Base-by-base conservation (phyloP, 78 protist genomes). In the Kipferlia bialata region DNA sequence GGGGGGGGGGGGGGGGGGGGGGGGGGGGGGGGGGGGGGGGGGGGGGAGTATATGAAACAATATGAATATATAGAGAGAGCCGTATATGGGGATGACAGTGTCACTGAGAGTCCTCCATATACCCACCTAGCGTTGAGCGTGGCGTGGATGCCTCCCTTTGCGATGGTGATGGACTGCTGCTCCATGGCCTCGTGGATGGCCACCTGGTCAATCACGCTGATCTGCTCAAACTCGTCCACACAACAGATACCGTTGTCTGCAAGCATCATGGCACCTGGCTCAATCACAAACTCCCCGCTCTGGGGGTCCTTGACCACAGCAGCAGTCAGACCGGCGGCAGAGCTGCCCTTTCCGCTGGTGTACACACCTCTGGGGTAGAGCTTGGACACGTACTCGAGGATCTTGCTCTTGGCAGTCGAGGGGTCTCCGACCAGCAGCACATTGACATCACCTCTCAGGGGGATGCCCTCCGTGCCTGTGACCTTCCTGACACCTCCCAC, bases 201-300 rank as follows among this genome's bases (percentile, higher is more conserved):
- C 3, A 13, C 90, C 62, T 91, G 94, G 80, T 92, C 96, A 6
- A 68, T 44, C 45, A 76, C 55, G 44, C 90, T 93, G 97, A 93
- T 95, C 77, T 93, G 93, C 64, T 95, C 98, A 48, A 95, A 92
- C 82, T 96, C 99, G 67, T 96, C 99, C 34, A 96, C 95, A 80
- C 98, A 95, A 79, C 98, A 92, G 26, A 96, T 78, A 33, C 97
- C 96, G 61, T 94, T 91, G 79, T 97, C 99, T 2, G 98, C 98
- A 12, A 97, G 83, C 96, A 97, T 92, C 33, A 97, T 82, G 16
- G 99, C 99, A 44, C 99, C 99, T 0, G 99, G 98, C 58, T 95
- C 99, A 18, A 97, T 90, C 37, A 82, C 79, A 34, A 88, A 91
- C 77, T 97, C 99, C 29, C 94, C 92, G 6, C 95, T 92, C 33